Conservation (phyloP, 306 rosid genomes). For the Adenanthera pavonina region DNA sequence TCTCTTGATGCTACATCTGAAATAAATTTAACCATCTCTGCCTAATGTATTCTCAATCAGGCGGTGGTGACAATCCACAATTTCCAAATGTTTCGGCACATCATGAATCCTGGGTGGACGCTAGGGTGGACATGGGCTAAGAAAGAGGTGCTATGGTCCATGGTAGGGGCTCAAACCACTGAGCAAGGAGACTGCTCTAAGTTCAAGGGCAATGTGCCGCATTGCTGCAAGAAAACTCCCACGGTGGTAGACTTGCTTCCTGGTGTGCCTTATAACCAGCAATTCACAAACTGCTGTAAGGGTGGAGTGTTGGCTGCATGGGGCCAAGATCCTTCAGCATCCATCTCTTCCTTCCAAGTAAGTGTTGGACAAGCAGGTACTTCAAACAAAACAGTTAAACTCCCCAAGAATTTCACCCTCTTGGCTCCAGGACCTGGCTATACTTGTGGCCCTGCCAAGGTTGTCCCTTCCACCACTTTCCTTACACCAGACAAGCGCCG, state of each 20-base stretch:
- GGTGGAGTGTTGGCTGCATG: conserved; percentile 90
- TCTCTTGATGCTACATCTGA: neutral
- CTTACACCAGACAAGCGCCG: conserved; percentile 79
- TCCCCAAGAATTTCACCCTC: conserved; percentile 87
- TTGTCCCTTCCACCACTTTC: conserved; percentile 80
- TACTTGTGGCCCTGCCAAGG: conserved; percentile 88
- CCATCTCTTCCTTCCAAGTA: conserved; percentile 82
- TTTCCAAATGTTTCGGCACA: conserved; percentile 90
- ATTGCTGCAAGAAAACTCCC: conserved; percentile 86
- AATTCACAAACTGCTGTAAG: conserved; percentile 84
- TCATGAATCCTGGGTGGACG: conserved; percentile 92
- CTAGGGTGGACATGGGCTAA: conserved; percentile 96
- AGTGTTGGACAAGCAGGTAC: conserved; percentile 88
- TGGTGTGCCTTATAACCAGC: conserved; percentile 95
- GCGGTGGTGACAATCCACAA: conserved; percentile 76
- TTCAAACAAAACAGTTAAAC: conserved; percentile 81
- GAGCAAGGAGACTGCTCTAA: conserved; percentile 97
- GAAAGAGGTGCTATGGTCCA: conserved; percentile 86
- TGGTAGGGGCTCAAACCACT: conserved; percentile 82
- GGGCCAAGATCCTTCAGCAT: conserved; percentile 90
- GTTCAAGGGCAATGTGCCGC: conserved; percentile 83
- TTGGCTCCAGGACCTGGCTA: conserved; percentile 93
- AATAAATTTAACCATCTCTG: conserved; percentile 1
- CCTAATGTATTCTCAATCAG: conserved; percentile 44
- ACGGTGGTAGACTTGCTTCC: conserved; percentile 89